Base-by-base conservation (phyloP, 75 land plant species). In the Chamaecyparis obtusa region DNA sequence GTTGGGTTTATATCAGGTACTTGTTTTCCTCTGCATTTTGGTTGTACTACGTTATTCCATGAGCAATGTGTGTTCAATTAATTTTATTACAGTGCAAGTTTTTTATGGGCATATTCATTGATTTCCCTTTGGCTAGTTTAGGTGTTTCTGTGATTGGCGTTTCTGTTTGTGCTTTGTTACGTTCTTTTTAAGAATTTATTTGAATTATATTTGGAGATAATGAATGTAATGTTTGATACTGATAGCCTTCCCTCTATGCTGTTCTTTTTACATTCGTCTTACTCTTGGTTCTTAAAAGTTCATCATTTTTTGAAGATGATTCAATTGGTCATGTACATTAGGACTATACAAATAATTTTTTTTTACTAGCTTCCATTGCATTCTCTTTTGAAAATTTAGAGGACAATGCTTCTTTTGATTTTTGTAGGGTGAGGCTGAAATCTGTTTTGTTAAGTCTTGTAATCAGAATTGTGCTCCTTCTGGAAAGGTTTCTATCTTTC, bases 1-100 rank as follows among this genome's bases (percentile, higher is more conserved):
- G 76, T 90, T 98, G 39, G 86, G 92, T 57, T 78, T 96, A 41
- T 98, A 95, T 88, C 86, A 89, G 93, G 99, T 96, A 91, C 84
- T 89, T 33, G 89, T 82, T 54, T 64, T 60, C 27, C 60, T 86
- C 43, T 49, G 79, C 32, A 55, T 57, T 84, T 30, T 39, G 39
- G 14, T 36, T 57, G 14, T 17, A 84, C 8, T 27, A 46, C 57
- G 19, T n/a, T 44, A 44, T 5, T 46, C n/a, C 54, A 41, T 78
- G 81, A 21, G n/a, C 69, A 24, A 6, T 27, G 27, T 39, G 39
- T 78, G 43, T 78, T 78, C 8, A 6, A 39, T 78, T 78, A 19
- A 37, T 19, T 78, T 78, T 9, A 37, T 21, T 9, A 78, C 21
- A 41, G 81, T 39, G 39, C 43, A 33, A 17, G 9, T 78, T 78